These are phyloP conservation scores for Rhodotorula sp. DNA, from an alignment of 1,284 basidiomycete genomes.

Conservation along the genomic window DNA sequence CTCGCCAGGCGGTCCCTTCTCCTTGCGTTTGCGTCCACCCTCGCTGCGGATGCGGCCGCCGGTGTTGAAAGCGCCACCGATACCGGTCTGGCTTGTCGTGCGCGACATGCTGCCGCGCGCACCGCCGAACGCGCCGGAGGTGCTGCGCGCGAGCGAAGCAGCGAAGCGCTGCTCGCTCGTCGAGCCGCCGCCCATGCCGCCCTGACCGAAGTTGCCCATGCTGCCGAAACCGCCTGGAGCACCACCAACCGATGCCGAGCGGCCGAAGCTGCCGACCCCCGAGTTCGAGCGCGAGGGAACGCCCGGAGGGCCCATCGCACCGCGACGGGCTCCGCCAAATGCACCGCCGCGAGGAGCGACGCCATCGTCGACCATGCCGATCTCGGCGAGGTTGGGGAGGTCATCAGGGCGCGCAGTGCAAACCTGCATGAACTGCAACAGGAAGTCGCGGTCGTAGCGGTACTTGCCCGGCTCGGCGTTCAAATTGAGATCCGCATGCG, in stretches of 20 bases:
- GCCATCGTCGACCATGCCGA: slow-evolving; percentile 77
- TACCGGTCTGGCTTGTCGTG: slow-evolving; percentile 66
- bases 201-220: slow-evolving; percentile 72
- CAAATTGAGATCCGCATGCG: slow-evolving; percentile 78
- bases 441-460: slow-evolving; percentile 96
- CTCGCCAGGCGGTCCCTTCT: slow-evolving; percentile 32
- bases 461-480: slow-evolving; percentile 82
- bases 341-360: slow-evolving; percentile 35
- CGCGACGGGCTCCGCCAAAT: slow-evolving; percentile 42
- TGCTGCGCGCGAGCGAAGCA: slow-evolving; percentile 50
- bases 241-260: slow-evolving; percentile 55
- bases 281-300: slow-evolving; percentile 53
- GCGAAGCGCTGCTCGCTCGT: slow-evolving; percentile 73
- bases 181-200: slow-evolving; percentile 50
- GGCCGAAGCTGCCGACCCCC: slow-evolving; percentile 57
- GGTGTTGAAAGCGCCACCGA: slow-evolving; percentile 49
- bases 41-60: slow-evolving; percentile 62
- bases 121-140: slow-evolving; percentile 37
- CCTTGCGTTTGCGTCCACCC: slow-evolving; percentile 57
- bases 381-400: slow-evolving; percentile 82
- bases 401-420: slow-evolving; percentile 93
- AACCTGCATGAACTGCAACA: slow-evolving; percentile 92
- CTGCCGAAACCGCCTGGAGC: slow-evolving; percentile 56
- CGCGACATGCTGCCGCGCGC: slow-evolving; percentile 63
- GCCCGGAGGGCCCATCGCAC: slow-evolving; percentile 56